Base-by-base conservation (phyloP, 805 yeast genomes). In the Alloascoidea africana region DNA sequence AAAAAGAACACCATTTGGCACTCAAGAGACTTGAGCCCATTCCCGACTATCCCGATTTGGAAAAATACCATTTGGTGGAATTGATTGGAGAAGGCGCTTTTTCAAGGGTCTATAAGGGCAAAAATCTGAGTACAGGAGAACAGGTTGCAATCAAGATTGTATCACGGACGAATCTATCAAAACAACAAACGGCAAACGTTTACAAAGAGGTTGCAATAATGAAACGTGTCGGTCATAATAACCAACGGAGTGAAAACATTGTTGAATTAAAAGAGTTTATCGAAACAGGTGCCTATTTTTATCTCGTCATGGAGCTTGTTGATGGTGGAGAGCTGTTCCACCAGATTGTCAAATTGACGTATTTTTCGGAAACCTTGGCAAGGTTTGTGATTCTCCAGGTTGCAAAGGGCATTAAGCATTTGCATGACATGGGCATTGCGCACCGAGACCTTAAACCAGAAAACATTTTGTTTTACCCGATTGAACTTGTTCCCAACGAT, bases 391-490 rank as follows among this genome's bases (percentile, higher is more conserved):
- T 82, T 42, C 50, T 66, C 33, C 93, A 81, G 52, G 76, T 82
- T 23, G 79, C 83, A 3, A 62, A 68, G 36, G 78, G 89, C 1
- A 68, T 81, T 16, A 68, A 78, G 35, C 75, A 79, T 52, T 58
- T 82, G 36, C 93, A 81, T 50, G 76, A 76, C 39, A 67, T 76
- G 13, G 78, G 79, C 3, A 68, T 73, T 14, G 93, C 80, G 16
- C 93, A 81, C 53, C 60, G 93, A 33, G 93, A 81, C 53, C 80
- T 81, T 49, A 81, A 81, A 55, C 93, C 93, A 1, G 93, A 81
- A 46, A 81, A 81, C 52, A 56, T 81, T 35, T 57, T 81, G 33
- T 82, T 77, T 52, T 64, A 68, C 34, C 79, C 76, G 1, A 68
- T 68, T 17, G 65, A 66, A 1, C 57, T 60, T 38, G 43, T 59